Evolutionary conservation across 2,329 filamentous ascomycete genomes (phyloP).

Genomic region (Verruconis gallopava): DNA sequence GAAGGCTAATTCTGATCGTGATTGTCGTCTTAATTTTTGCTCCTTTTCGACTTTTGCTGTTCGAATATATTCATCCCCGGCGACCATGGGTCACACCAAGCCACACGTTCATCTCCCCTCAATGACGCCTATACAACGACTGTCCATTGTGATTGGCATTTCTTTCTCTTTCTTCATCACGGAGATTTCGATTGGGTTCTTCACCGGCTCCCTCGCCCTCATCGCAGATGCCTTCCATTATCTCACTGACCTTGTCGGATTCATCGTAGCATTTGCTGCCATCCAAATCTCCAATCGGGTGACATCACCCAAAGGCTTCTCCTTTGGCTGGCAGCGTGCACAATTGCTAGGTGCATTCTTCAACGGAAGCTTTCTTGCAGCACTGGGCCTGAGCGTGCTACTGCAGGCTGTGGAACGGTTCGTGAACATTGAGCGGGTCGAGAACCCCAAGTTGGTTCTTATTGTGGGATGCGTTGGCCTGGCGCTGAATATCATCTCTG

Average conservation of each 20-base stretch:
- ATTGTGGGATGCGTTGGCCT: constrained; percentile 58
- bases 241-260: constrained; percentile 48
- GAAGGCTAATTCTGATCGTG: too few species aligned
- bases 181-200: constrained; percentile 44
- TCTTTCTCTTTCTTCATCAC: constrained; percentile 10
- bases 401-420: constrained; percentile 63
- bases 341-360: constrained; percentile 66
- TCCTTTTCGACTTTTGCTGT: too few species aligned
- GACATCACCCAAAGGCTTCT: constrained; percentile 44
- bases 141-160: constrained; percentile 8
- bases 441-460: constrained; percentile 53
- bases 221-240: constrained; percentile 64
- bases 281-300: constrained; percentile 47
- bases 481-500: constrained; percentile 53
- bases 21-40: too few species aligned
- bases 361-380: constrained; percentile 63
- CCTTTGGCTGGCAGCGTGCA: constrained; percentile 67
- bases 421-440: constrained; percentile 45
- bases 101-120: too few species aligned
- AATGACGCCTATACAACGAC: constrained; percentile 3
- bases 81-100: background rate
- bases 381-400: constrained; percentile 58
- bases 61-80: too few species aligned
- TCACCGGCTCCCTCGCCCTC: constrained; percentile 57
- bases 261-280: constrained; percentile 52